These are phyloP conservation scores for Candida tetrigidarum DNA, from an alignment of 1,139 yeast species.

Conservation along the genomic window DNA sequence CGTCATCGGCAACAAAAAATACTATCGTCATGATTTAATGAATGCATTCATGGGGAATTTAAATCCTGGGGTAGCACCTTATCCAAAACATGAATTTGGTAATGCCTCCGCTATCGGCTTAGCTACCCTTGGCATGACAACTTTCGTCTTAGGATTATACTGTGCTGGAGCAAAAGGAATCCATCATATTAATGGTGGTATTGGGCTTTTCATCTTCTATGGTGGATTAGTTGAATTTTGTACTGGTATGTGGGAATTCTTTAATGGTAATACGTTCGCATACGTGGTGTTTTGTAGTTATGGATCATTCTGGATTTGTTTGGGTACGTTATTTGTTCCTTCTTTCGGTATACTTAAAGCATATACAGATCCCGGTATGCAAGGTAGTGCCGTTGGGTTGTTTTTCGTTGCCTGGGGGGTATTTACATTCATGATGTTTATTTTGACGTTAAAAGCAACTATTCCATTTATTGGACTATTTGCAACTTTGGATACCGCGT, in stretches of 20 bases:
- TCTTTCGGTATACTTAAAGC: constrained; percentile 61
- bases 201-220: constrained; percentile 50
- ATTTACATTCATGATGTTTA: constrained; percentile 43
- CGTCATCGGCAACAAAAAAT: constrained; percentile 34
- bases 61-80: constrained; percentile 42
- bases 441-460: constrained; percentile 49
- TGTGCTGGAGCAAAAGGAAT: constrained; percentile 50
- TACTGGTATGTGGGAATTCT: constrained; percentile 58
- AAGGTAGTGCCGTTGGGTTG: constrained; percentile 41
- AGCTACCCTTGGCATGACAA: constrained; percentile 54
- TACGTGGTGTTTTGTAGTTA: constrained; percentile 45
- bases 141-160: constrained; percentile 49
- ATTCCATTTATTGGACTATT: constrained; percentile 42
- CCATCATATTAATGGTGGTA: constrained; percentile 35
- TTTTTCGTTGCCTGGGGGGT: constrained; percentile 50
- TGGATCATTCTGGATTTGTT: constrained; percentile 49
- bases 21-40: constrained; percentile 40
- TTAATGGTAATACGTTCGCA: constrained; percentile 44
- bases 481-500: constrained; percentile 39
- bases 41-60: constrained; percentile 41
- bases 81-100: constrained; percentile 41
- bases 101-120: constrained; percentile 69
- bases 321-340: constrained; percentile 36
- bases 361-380: constrained; percentile 40
- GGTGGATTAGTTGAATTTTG: constrained; percentile 52